Base-by-base conservation (phyloP, 805 yeast genomes). In the Starmerella vitae region DNA sequence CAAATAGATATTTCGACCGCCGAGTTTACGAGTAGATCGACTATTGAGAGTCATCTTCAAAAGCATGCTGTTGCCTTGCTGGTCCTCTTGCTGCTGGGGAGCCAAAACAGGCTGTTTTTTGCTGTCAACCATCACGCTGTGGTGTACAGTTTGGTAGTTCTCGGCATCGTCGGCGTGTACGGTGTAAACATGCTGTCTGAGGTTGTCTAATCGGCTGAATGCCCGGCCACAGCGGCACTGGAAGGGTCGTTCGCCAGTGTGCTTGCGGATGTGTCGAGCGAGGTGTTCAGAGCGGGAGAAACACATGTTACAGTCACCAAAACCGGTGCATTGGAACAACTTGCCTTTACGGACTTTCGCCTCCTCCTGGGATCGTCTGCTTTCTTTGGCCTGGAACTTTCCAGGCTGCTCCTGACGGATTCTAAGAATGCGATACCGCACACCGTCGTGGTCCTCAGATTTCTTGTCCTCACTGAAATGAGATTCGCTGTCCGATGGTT, bases 201-300 rank as follows among this genome's bases (percentile, higher is more conserved):
- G 66, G 57, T 86, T 86, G 59, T 86, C 96, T 43, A 86, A 62
- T 34, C 96, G 68, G 14, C 85, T 76, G 56, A 85, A 85, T 54
- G 74, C 70, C 54, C 85, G 75, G 25, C 75, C 65, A 57, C 78
- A 79, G 35, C 78, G 78, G 58, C 96, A 85, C 38, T 80, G 74
- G 57, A 84, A 85, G 2, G 96, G 96, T 41, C 94, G 66, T 58
- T 85, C 96, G 31, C 95, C 96, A 0, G 95, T 86, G 57, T 85
- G 96, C 52, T 85, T 86, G 42, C 95, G 65, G 38, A 86, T 78
- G 62, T 85, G 96, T 43, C 96, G 67, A 1, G 94, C 94, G 49
- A 85, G 67, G 60, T 86, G 96, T 57, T 86, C 96, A 7, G 91
- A 78, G 36, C 96, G 67, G 2, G 94, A 81, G 59, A 85, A 85